Evolutionary conservation across 805 yeast genomes (phyloP), one percentile per base, ranked within the genome.

Genomic region (Metschnikowia lunata): DNA sequence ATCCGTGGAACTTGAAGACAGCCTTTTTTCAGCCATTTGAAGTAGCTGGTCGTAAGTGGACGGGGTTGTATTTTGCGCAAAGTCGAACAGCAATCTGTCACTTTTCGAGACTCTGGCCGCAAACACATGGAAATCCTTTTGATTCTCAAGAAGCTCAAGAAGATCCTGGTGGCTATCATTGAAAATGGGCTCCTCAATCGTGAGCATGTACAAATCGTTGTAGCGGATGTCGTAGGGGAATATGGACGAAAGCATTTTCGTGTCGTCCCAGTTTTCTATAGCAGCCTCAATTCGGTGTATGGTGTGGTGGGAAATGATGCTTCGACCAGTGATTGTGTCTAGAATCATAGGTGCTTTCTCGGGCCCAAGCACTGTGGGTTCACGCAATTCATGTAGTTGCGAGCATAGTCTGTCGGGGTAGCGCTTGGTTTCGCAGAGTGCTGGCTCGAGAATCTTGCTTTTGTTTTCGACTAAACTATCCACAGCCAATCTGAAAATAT

Each of bases 171-270:
- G 72, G 37, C 59, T 50, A 7, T 55, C 47, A 6, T 48, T 43
- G 7, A 62, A 37, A 12, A 61, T 54, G 11, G 62, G 57, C 4
- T 50, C 47, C 43, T 67, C 72, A 3, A 70, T 63, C 8, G 69
- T 61, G 9, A 69, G 51, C 9, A 68, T 36, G 37, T 50, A 50
- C 36, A 55, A 60, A 26, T 51, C 58, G 31, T 56, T 55, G 48
- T 56, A 69, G 14, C 45, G 36, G 2, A 69, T 31, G 40, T 69
- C 72, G 41, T 49, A 66, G 9, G 72, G 72, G 14, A 64, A 53
- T 0, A 52, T 40, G 4, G 51, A 52, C 4, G 42, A 27, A 6
- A 58, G 36, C 5, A 40, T 39, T 8, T 27, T 6, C 9, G 34
- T 13, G 32, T 33, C 31, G 40, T 50, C 26, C 50, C 32, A 6